Percentiles rank a stretch among this genome's conserved stretches.
phyloP scores from a whole-genome alignment of 2,329 filamentous ascomycete genomes.

The Apiospora pterosperma region DNA sequence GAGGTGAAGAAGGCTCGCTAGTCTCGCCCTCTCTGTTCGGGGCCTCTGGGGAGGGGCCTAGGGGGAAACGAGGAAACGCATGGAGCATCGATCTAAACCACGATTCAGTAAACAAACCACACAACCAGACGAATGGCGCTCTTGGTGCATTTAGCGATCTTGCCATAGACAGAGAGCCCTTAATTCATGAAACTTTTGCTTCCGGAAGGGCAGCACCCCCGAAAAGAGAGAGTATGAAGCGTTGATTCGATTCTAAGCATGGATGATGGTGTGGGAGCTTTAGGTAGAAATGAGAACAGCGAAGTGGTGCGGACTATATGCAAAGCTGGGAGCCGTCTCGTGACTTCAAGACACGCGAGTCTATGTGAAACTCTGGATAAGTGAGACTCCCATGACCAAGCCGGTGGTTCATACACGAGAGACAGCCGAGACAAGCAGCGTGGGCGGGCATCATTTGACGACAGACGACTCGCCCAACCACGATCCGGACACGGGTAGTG shows the following conservation, averaged over 20 bases:
- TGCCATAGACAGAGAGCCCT: neutral
- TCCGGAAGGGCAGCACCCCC: neutral
- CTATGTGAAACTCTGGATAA: too few relatives aligned
- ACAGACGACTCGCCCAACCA: too few relatives aligned
- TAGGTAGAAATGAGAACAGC: neutral
- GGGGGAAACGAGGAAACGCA: neutral
- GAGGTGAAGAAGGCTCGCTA: slow-evolving; percentile 68
- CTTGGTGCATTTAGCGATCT: slow-evolving; percentile 1
- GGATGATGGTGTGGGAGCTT: neutral
- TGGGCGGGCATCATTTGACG: too few relatives aligned
- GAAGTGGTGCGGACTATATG: neutral
- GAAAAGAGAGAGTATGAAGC: neutral
- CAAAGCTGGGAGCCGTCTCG: too few relatives aligned
- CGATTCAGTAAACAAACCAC: too few relatives aligned
- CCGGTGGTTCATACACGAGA: too few relatives aligned
- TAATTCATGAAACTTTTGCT: neutral
- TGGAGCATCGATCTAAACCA: too few relatives aligned
- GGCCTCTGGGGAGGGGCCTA: too few relatives aligned
- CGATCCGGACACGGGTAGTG: too few relatives aligned
- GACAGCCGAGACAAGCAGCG: too few relatives aligned
- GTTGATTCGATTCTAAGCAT: neutral
- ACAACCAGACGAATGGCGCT: neutral
- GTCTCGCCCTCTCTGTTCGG: neutral
- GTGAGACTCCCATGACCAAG: too few relatives aligned
- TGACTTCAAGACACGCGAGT: too few relatives aligned